Conservation (phyloP, 768 basidiomycete species). For the Lactarius hatsudake region DNA sequence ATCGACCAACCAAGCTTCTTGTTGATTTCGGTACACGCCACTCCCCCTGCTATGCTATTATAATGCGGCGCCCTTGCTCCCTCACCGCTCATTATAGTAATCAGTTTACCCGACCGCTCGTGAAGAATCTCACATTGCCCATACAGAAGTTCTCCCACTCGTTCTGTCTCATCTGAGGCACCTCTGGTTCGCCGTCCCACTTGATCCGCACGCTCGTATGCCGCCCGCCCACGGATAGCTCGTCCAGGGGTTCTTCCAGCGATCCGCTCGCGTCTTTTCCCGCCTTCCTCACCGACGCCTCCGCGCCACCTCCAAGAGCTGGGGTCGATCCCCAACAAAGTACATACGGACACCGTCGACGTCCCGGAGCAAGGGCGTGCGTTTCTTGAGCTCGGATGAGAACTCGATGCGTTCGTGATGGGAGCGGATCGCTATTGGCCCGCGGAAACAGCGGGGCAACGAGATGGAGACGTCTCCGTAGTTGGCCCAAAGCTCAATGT, state of each 20-base stretch:
- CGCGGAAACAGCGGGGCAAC: slow-evolving; percentile 9
- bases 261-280: not conserved
- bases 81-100: too few relatives aligned
- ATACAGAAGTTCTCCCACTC: not conserved
- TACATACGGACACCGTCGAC: not conserved
- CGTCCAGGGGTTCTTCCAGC: not conserved
- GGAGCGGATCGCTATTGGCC: slow-evolving; percentile 6
- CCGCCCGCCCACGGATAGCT: not conserved
- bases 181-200: slow-evolving; percentile 11
- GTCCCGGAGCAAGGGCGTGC: not conserved
- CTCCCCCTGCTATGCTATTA: too few relatives aligned
- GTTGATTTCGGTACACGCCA: too few relatives aligned
- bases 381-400: not conserved
- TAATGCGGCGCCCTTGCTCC: too few relatives aligned
- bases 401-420: not conserved
- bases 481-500: not conserved
- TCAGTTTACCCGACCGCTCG: not conserved
- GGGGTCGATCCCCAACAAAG: slow-evolving; percentile 10
- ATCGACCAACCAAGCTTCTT: too few relatives aligned
- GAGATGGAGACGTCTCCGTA: slow-evolving; percentile 11
- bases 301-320: not conserved
- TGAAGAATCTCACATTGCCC: slow-evolving; percentile 6
- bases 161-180: not conserved
- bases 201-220: slow-evolving; percentile 3
- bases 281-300: not conserved